phyloP scores from a whole-genome alignment of 768 basidiomycete species.

The Psilocybe subaeruginosa region DNA sequence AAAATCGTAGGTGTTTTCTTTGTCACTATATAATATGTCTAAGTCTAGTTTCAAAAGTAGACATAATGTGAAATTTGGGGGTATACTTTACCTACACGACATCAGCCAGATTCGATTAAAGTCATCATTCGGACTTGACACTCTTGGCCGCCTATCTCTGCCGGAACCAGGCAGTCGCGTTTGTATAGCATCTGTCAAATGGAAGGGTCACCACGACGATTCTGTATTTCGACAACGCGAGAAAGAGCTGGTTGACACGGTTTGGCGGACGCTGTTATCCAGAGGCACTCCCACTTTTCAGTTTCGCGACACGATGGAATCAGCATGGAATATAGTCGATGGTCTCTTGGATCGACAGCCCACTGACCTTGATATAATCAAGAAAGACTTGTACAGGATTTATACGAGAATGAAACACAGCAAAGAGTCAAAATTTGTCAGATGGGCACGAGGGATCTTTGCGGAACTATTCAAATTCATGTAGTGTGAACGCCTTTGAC shows the following conservation, averaged over 20 bases:
- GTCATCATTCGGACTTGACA: background rate
- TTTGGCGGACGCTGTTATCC: background rate
- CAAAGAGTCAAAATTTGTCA: too few species aligned
- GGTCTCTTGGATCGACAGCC: background rate
- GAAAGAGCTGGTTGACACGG: background rate
- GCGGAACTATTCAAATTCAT: too few species aligned
- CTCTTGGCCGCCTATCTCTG: background rate
- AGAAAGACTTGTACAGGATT: too few species aligned
- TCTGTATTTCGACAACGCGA: background rate
- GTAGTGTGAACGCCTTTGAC: too few species aligned
- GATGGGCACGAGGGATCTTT: too few species aligned
- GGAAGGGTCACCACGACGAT: background rate
- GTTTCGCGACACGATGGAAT: background rate
- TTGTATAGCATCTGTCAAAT: background rate
- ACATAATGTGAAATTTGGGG: background rate
- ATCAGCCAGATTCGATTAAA: background rate
- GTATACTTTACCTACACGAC: background rate
- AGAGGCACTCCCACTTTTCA: background rate
- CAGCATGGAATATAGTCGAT: background rate
- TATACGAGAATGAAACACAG: too few species aligned
- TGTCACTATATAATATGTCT: background rate
- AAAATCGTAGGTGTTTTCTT: background rate
- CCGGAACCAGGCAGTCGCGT: background rate
- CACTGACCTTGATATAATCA: background rate
- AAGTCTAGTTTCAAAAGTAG: background rate